Evolutionary conservation across 768 basidiomycete genomes (phyloP).

Genomic region (Tulasnella sp.): DNA sequence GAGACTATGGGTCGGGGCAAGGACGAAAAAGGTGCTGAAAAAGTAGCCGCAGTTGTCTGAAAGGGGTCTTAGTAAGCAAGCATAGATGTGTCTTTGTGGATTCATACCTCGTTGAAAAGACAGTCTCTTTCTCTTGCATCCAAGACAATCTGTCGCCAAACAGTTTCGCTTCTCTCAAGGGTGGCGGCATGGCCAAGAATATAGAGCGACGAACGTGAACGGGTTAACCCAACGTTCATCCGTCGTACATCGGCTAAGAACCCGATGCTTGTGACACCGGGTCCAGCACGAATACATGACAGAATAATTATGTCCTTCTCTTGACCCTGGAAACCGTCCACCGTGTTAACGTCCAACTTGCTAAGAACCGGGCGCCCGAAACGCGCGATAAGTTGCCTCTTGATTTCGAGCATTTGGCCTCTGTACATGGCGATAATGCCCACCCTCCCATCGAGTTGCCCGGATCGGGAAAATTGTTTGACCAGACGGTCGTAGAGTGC

Average conservation of each 20-base stretch:
- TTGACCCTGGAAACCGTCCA: slow-evolving; percentile 98
- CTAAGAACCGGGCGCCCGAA: slow-evolving; percentile 69
- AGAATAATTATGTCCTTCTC: slow-evolving; percentile 98
- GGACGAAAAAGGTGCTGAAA: slow-evolving; percentile 6
- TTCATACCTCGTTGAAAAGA: slow-evolving; percentile 57
- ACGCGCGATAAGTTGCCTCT: slow-evolving; percentile 58
- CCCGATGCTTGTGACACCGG: slow-evolving; percentile 75
- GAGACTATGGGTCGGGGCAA: not conserved
- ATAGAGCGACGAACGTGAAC: slow-evolving; percentile 90
- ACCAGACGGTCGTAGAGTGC: slow-evolving; percentile 69
- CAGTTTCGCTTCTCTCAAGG: slow-evolving; percentile 75
- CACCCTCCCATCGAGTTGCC: slow-evolving; percentile 54
- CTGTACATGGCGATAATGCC: slow-evolving; percentile 92
- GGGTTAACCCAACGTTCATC: slow-evolving; percentile 99
- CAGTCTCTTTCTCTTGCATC: slow-evolving; percentile 67
- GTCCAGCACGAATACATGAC: slow-evolving; percentile 92
- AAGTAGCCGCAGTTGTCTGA: slow-evolving; percentile 13
- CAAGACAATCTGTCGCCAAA: slow-evolving; percentile 71
- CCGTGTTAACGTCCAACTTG: slow-evolving; percentile 90
- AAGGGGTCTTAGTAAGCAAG: not conserved
- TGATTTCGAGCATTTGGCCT: slow-evolving; percentile 77
- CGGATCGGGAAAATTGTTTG: slow-evolving; percentile 52
- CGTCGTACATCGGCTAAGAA: slow-evolving; percentile 86
- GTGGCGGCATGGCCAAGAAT: slow-evolving; percentile 89
- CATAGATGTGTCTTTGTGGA: not conserved